These are phyloP conservation scores for Pythium oligandrum DNA, from an alignment of 352 stramenopile species.

Conservation along the genomic window DNA sequence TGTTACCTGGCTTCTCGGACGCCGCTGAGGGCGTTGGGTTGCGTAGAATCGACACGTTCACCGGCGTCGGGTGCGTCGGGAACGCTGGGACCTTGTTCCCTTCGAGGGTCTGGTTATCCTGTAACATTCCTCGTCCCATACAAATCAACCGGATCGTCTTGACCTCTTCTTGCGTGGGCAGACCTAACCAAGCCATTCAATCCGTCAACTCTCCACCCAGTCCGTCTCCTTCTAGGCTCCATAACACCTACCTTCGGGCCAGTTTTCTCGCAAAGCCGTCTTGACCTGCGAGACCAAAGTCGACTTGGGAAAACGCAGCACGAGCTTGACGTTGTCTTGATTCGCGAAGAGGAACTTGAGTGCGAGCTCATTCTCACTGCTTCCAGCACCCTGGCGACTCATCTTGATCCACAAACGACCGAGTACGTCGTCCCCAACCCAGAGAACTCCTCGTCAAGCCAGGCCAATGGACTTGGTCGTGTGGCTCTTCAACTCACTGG, in stretches of 20 bases:
- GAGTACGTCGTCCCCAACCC: no score
- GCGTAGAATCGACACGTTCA: constrained; percentile 89
- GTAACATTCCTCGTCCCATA: constrained; percentile 92
- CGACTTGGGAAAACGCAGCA: constrained; percentile 48
- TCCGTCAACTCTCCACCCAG: no score
- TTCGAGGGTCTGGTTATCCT: constrained; percentile 85
- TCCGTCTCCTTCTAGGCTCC: no score
- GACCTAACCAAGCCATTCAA: constrained; percentile 20
- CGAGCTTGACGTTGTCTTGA: constrained; percentile 65
- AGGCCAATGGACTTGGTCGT: no score
- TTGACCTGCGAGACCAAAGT: constrained; percentile 59
- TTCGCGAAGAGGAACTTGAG: constrained; percentile 87
- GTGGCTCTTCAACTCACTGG: not conserved
- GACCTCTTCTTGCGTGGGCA: constrained; percentile 39
- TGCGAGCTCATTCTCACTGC: constrained; percentile 40
- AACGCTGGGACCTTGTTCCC: constrained; percentile 87
- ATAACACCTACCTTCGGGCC: constrained; percentile 37
- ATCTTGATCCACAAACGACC: not conserved
- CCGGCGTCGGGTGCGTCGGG: constrained; percentile 91
- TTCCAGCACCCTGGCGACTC: constrained; percentile 23
- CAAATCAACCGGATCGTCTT: constrained; percentile 90
- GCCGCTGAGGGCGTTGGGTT: constrained; percentile 18
- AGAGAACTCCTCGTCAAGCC: no score
- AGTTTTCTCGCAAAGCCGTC: constrained; percentile 56
- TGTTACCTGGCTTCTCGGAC: no score